Evolutionary conservation across 1,139 yeast species (phyloP), one percentile per base, ranked within the genome.

Genomic region (Blastobotrys persicus): DNA sequence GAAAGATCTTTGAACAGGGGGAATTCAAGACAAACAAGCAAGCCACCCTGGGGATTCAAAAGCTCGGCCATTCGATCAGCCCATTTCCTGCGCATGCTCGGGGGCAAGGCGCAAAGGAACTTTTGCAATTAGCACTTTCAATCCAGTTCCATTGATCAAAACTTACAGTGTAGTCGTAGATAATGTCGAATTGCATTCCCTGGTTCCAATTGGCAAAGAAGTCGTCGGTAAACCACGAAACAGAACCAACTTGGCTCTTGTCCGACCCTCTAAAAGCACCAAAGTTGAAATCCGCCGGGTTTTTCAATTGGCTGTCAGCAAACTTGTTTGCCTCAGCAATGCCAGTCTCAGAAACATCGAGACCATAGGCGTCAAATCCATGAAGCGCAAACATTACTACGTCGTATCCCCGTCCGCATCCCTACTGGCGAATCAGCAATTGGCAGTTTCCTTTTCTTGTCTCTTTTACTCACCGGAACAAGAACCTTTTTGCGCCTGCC

Each of bases 371-470:
- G n/a, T 45, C 48, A 39, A 20, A 45, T 6, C 48, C 48, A 20
- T 45, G 48, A 13, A 45, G 44, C 1, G 48, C 38, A 31, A 45
- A 17, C 48, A 45, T 39, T 2, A 45, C 48, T 7, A 45, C 48
- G 31, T 45, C 48, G 17, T 45, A 40, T 11, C 48, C 48, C 19
- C 48, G 26, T 4, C 48, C 48, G 13, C 48, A 45, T 7, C 48
- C 48, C 28, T 23, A 23, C n/a, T n/a, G n/a, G n/a, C n/a, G n/a
- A n/a, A n/a, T 23, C 28, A 23, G 5, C 28, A 23, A 9, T 13
- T n/a, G n/a, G n/a, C n/a, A n/a, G n/a, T n/a, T n/a, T n/a, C n/a
- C n/a, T n/a, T n/a, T n/a, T n/a, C n/a, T n/a, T n/a, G n/a, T 33
- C 18, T 6, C 5, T 33, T 14, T 11, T 5, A 33, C 16, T 14